phyloP scores from a whole-genome alignment of 208 protist genomes.

The Phytomonas sp. region DNA sequence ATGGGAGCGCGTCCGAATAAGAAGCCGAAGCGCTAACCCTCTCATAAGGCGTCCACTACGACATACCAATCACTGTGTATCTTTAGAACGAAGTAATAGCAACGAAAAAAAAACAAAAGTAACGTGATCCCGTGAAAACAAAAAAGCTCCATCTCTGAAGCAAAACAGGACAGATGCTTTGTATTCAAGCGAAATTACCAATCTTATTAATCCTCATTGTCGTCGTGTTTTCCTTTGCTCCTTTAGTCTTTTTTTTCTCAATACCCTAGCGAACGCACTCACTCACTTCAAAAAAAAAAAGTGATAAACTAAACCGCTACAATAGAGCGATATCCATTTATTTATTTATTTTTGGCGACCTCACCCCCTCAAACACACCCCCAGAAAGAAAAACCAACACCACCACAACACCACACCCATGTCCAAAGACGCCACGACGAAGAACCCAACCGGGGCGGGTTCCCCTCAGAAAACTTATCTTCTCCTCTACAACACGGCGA shows the following conservation, averaged over 20 bases:
- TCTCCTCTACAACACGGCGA: constrained; percentile 63
- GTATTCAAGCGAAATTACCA: neutral
- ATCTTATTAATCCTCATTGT: no score
- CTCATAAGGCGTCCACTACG: neutral
- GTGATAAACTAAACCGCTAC: neutral
- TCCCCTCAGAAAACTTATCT: constrained; percentile 68
- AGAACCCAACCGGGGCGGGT: no score
- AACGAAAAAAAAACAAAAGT: constrained; percentile 1
- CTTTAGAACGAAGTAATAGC: neutral
- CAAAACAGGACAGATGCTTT: neutral
- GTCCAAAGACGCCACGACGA: no score
- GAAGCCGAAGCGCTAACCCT: constrained; percentile 11
- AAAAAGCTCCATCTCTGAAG: no score
- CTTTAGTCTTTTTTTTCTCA: neutral
- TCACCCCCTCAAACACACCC: no score
- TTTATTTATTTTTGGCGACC: no score
- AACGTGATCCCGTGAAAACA: neutral
- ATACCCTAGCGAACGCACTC: neutral
- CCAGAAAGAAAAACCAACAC: no score
- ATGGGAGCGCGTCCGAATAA: constrained; percentile 36
- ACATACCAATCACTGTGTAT: neutral
- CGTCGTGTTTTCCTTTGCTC: no score
- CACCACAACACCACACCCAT: no score
- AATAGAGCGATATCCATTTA: constrained; percentile 2
- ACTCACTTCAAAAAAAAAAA: neutral